These are phyloP conservation scores for Gnetum montanum DNA, from an alignment of 75 land plant species.

Conservation along the genomic window DNA sequence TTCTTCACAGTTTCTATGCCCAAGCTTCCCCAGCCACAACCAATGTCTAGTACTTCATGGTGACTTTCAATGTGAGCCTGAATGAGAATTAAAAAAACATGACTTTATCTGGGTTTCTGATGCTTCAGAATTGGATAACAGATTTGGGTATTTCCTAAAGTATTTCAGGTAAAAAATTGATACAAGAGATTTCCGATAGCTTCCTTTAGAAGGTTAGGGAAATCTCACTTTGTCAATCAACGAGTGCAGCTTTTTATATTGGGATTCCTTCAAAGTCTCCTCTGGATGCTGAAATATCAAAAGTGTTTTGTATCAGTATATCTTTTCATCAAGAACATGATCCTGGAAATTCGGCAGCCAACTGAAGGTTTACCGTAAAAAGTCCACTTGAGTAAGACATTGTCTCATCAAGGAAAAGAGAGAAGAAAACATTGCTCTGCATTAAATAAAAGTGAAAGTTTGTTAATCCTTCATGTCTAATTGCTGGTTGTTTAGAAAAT, in stretches of 20 bases:
- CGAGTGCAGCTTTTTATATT: conserved; percentile 61
- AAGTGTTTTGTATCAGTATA: no score
- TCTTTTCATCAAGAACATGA: no score
- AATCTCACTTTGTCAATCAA: conserved; percentile 67
- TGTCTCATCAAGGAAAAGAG: no score
- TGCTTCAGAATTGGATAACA: not conserved
- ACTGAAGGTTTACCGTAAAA: no score
- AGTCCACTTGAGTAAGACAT: conserved; percentile 95
- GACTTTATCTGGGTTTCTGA: not conserved
- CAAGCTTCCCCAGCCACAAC: conserved; percentile 39
- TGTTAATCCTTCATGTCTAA: no score
- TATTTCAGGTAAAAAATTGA: not conserved
- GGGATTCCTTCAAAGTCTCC: conserved; percentile 69
- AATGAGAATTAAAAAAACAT: not conserved
- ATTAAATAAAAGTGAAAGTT: conserved; percentile 1
- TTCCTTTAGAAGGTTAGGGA: no score
- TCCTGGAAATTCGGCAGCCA: no score
- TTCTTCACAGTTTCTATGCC: conserved; percentile 29
- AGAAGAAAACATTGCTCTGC: conserved; percentile 87
- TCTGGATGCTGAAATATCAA: conserved; percentile 49
- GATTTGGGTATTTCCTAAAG: not conserved
- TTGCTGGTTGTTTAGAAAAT: no score
- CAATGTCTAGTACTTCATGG: conserved; percentile 39
- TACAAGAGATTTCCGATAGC: not conserved
- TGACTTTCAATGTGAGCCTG: conserved; percentile 26